Base-by-base conservation (phyloP, 2,329 filamentous ascomycete genomes). In the Xylaria multiplex region DNA sequence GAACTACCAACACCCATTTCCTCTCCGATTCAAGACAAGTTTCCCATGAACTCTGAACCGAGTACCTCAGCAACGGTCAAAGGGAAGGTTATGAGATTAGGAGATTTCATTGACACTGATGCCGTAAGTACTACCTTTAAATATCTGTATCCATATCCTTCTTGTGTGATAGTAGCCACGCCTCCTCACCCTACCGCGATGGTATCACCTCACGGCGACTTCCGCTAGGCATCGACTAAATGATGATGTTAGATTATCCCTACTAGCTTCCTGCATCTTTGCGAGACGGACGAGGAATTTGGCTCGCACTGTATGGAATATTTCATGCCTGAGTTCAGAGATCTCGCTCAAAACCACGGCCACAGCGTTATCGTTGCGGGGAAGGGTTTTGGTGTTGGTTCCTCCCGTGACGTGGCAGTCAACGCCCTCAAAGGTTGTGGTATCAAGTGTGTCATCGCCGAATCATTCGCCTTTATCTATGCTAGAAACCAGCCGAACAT, bases 391-490 rank as follows among this genome's bases (percentile, higher is more conserved):
- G 82, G 82, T 1, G 79, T 78, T 57, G 82, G 82, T 6, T 83
- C 81, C 0, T 82, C 79, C 9, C 77, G 82, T 0, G 79, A 83
- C 68, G 74, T 82, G 37, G 82, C 83, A 1, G 79, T 81, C 2
- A 76, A 71, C 52, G 80, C 81, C 7, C 72, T 83, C 6, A 66
- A 78, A 48, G 79, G 78, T 72, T 69, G 59, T 30, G 79, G 79
- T 1, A 76, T 83, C 1, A 65, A 80, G 67, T 81, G 78, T 58
- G 80, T 84, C 0, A 82, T 84, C 59, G 81, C 81, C 0, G 71
- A 76, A 53, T 81, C 78, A 0, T 84, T 82, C 62, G 77, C 80
- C 0, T 84, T 83, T 70, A 84, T 84, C 64, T 83, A 81, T 61
- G 75, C 75, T 6, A 77, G 81, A 1, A 84, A 84, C 69, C 78